phyloP scores from a whole-genome alignment of 1,139 yeast species.

The Entelexis paramagnoliae region DNA sequence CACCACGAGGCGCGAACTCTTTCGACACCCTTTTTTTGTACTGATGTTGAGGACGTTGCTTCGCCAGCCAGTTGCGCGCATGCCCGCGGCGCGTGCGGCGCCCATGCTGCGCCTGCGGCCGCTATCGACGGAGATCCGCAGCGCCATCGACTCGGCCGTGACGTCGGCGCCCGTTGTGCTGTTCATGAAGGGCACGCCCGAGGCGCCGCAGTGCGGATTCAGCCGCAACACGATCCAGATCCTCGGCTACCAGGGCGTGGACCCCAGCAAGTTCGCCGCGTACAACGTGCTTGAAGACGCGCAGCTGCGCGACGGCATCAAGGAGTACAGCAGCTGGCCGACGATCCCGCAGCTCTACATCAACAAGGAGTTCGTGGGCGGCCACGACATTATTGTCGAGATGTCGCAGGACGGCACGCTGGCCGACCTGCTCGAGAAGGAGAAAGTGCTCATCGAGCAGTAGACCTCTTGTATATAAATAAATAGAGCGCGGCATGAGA shows the following conservation, averaged over 20 bases:
- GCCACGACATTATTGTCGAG: conserved; percentile 86
- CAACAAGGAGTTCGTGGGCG: conserved; percentile 81
- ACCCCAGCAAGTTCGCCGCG: conserved; percentile 92
- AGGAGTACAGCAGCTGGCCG: conserved; percentile 94
- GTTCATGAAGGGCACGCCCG: conserved; percentile 60
- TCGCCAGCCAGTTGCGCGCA: conserved; percentile 10
- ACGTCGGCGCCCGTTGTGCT: conserved; percentile 85
- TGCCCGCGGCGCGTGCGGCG: conserved; percentile 1
- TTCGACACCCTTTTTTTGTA: too few species aligned
- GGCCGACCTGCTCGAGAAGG: conserved; percentile 68
- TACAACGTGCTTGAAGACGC: conserved; percentile 92
- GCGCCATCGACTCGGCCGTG: conserved; percentile 79
- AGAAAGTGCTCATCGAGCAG: conserved; percentile 69
- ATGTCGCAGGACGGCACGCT: conserved; percentile 94
- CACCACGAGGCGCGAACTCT: background rate
- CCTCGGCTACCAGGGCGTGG: conserved; percentile 94
- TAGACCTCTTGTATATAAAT: conserved; percentile 2
- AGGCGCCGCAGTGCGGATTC: conserved; percentile 96
- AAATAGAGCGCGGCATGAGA: too few species aligned
- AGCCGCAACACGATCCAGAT: conserved; percentile 90
- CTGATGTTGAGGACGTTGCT: conserved; percentile 13
- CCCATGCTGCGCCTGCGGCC: conserved; percentile 35
- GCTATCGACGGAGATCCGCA: conserved; percentile 64
- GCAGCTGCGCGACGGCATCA: conserved; percentile 83
- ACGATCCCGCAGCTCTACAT: conserved; percentile 59